A percentile compares a stretch with the other conserved stretches of the same genome.
phyloP scores from a whole-genome alignment of 78 protist genomes.

The Dictyostelium intermedium region DNA sequence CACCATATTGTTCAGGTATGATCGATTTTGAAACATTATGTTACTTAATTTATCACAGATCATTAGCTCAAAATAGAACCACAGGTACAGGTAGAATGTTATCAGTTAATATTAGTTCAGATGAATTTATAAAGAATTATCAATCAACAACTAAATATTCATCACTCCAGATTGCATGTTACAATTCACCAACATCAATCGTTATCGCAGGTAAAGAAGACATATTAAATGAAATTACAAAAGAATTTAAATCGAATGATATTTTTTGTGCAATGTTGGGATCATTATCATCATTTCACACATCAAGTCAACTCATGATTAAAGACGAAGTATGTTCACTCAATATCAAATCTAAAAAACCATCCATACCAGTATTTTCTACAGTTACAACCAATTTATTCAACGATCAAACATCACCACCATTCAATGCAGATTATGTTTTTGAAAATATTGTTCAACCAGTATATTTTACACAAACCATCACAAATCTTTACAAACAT shows the following conservation, averaged over 20 bases:
- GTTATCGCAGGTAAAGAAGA: slow-evolving; percentile 41
- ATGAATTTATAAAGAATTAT: not conserved
- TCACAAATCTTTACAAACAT: not conserved
- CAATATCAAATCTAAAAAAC: not conserved
- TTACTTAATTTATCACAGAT: not conserved
- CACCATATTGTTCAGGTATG: slow-evolving; percentile 29
- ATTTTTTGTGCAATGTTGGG: slow-evolving; percentile 9
- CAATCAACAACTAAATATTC: not conserved
- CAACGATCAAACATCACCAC: not conserved
- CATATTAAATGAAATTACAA: not conserved
- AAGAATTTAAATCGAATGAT: not conserved
- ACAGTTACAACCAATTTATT: not conserved
- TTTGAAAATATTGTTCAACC: slow-evolving; percentile 1
- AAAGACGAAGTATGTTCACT: not conserved
- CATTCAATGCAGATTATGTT: not conserved
- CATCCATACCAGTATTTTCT: not conserved
- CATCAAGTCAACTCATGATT: slow-evolving; percentile 7
- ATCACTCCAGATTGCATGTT: slow-evolving; percentile 32
- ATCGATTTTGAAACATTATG: not conserved
- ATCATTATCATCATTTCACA: slow-evolving; percentile 49
- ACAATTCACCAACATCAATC: slow-evolving; percentile 40
- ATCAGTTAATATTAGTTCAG: not conserved
- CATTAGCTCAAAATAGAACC: not conserved
- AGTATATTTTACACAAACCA: not conserved
- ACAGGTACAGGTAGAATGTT: slow-evolving; percentile 33